A percentile compares a stretch with the other conserved stretches of the same genome.
These are phyloP conservation scores for Kuraishia molischiana DNA, from an alignment of 805 yeast genomes.

Conservation along the genomic window DNA sequence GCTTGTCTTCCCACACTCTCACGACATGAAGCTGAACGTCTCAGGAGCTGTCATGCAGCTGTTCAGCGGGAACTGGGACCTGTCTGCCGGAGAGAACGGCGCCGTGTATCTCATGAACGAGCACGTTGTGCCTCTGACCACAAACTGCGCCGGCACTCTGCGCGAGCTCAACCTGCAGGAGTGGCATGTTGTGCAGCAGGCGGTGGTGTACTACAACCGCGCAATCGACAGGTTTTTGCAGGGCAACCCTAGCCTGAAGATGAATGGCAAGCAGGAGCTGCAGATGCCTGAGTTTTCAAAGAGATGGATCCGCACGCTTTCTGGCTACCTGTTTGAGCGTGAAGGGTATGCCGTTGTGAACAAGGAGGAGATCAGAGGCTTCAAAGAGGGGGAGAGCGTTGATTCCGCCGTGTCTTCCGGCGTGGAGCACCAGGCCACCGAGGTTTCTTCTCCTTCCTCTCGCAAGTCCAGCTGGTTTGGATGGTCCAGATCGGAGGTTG, in stretches of 20 bases:
- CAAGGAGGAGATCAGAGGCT: conserved; percentile 3
- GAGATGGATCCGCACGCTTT: not conserved
- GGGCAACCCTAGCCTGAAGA: conserved; percentile 3
- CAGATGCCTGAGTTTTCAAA: not conserved
- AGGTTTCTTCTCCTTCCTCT: no score
- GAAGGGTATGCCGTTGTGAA: conserved; percentile 40
- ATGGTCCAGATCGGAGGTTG: conserved; percentile 1
- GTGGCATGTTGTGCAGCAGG: conserved; percentile 5
- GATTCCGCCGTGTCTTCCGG: no score
- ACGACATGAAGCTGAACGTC: not conserved
- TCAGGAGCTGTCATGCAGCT: not conserved
- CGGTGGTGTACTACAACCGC: conserved; percentile 2
- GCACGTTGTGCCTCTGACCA: not conserved
- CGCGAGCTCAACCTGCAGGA: conserved; percentile 7
- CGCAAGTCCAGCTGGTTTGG: conserved; percentile 1
- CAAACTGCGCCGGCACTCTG: conserved; percentile 5
- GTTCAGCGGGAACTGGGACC: not conserved
- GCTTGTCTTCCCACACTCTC: conserved; percentile 42
- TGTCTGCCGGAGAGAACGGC: not conserved
- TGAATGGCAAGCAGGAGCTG: conserved; percentile 1
- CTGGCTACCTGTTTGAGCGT: not conserved
- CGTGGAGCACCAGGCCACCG: no score
- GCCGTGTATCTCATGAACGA: not conserved
- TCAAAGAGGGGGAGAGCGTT: no score
- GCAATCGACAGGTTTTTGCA: not conserved